Evolutionary conservation across 192 early-diverging fungal species (phyloP), one percentile per base, ranked within the genome.

Genomic region (Physocladia obscura): DNA sequence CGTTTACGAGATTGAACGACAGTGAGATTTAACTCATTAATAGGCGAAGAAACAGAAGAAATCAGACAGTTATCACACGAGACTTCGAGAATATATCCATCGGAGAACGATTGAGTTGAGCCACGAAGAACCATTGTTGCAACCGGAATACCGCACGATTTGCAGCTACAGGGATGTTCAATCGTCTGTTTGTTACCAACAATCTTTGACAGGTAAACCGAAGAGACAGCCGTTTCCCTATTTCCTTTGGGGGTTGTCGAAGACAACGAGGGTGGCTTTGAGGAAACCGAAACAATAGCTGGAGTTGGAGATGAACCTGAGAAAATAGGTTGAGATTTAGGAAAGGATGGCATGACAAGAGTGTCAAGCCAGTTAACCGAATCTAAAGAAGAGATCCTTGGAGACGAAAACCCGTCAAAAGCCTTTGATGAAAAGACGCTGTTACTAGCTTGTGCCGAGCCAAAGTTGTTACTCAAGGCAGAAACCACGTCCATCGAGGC

Each of bases 41-140:
- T 44, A 22, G 60, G 60, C 21, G 60, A 47, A 31, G 1, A 37
- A 13, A 13, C n/a, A 2, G 52, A 17, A 5, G 8, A 15, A 22
- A 15, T 6, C 0, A 50, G 29, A 49, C 69, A 71, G 15, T 57
- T 31, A 48, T 47, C 58, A 47, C 69, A 71, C 30, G 40, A 30
- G 0, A 71, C 58, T 19, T 71, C 69, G 29, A 71, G 22, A 34
- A 51, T 21, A 58, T 71, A 61, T 27, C 58, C 48, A 21, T 52
- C 6, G 3, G 48, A 37, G 35, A 71, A 61, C 2, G 69, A 24
- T 26, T 21, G 48, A 17, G 34, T n/a, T 31, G 34, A 32, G 47
- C 69, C 69, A 1, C 69, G 69, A 5, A 71, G 57, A 48, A 71
- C 30, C 69, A 71, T 71, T 37, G 69, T 71, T 22, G 69, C 69